Percentiles rank a stretch among this genome's conserved stretches.
Conservation (phyloP, 441 rosid genomes). For the Gossypium trilobum region DNA sequence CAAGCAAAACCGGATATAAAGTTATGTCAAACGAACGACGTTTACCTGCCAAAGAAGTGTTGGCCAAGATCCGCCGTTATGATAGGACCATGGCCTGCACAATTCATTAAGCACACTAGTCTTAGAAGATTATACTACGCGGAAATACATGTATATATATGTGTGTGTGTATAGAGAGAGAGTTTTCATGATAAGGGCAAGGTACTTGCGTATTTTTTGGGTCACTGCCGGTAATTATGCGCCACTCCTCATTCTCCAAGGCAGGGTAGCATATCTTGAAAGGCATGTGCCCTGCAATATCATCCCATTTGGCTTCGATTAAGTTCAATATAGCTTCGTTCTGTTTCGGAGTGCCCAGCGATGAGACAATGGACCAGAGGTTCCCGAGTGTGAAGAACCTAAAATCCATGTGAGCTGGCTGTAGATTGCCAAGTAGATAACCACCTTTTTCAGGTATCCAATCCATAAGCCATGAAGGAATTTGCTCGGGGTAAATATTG, state of each 20-base stretch:
- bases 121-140: background rate
- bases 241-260: conserved; percentile 74
- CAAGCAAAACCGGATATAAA: background rate
- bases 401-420: too few species aligned
- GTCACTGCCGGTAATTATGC: conserved; percentile 82
- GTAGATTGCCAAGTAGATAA: too few species aligned
- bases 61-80: conserved; percentile 95
- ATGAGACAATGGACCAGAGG: conserved; percentile 76
- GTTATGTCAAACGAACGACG: background rate
- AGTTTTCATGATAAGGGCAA: background rate
- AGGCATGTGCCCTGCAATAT: conserved; percentile 75
- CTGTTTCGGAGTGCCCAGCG: conserved; percentile 74
- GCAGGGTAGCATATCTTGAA: conserved; percentile 87
- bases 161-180: background rate
- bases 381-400: conserved; percentile 66
- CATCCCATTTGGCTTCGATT: conserved; percentile 81
- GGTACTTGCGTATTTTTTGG: conserved; percentile 78
- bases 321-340: conserved; percentile 64
- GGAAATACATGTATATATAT: background rate
- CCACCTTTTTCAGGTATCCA: too few species aligned
- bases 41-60: conserved; percentile 91
- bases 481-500: conserved; percentile 88
- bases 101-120: background rate
- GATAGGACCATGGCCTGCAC: conserved; percentile 94
- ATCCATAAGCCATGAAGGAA: conserved; percentile 25